Conservation (phyloP, 495 filamentous ascomycete species). For the Entonaema liquescens region DNA sequence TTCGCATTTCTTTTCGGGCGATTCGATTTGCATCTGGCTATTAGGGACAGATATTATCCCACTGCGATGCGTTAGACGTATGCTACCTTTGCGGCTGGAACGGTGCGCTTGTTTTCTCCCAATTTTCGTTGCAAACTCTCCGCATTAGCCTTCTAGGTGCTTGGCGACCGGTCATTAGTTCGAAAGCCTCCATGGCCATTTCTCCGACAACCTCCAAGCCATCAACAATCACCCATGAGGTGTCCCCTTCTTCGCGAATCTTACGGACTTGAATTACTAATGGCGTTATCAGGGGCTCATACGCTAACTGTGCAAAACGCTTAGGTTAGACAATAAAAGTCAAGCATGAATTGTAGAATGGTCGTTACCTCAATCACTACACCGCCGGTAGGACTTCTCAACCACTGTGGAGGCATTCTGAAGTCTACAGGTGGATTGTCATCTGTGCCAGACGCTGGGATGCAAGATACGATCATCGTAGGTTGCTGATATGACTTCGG, state of each 20-base stretch:
- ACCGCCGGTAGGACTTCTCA: slow-evolving; percentile 78
- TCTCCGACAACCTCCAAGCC: slow-evolving; percentile 81
- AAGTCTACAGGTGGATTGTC: slow-evolving; percentile 75
- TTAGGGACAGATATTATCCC: background rate
- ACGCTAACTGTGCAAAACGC: slow-evolving; percentile 62
- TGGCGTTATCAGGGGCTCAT: slow-evolving; percentile 77
- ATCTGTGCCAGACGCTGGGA: slow-evolving; percentile 72
- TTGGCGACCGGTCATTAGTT: slow-evolving; percentile 82
- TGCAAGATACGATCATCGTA: slow-evolving; percentile 79
- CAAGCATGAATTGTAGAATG: background rate
- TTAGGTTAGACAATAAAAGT: background rate
- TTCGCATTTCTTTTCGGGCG: background rate
- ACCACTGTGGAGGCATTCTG: slow-evolving; percentile 77
- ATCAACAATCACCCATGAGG: slow-evolving; percentile 80
- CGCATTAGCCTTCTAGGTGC: slow-evolving; percentile 80
- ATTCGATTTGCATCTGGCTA: background rate
- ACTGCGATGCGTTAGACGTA: background rate
- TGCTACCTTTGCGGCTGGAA: slow-evolving; percentile 42
- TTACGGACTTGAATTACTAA: slow-evolving; percentile 67
- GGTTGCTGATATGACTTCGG: slow-evolving; percentile 69
- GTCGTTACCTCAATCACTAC: slow-evolving; percentile 72
- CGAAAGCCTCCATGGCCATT: slow-evolving; percentile 85
- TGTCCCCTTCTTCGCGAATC: slow-evolving; percentile 67
- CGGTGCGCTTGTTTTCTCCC: slow-evolving; percentile 50
- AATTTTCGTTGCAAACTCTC: slow-evolving; percentile 53